phyloP scores from a whole-genome alignment of 805 yeast species.

The Pichia sporocuriosa region DNA sequence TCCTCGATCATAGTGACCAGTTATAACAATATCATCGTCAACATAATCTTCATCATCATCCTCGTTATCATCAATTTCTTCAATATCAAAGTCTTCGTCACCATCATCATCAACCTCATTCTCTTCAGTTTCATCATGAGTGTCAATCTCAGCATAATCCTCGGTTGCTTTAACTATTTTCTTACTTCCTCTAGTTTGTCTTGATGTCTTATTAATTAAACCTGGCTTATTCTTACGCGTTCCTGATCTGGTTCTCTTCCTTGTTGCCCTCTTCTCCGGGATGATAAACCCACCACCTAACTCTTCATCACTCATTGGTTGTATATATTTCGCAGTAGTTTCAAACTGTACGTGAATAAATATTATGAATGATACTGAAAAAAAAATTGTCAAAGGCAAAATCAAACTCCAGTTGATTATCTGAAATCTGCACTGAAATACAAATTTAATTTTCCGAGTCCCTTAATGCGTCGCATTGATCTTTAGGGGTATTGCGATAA shows the following conservation, averaged over 20 bases:
- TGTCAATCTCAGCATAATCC: constrained; percentile 2
- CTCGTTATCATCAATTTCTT: constrained; percentile 11
- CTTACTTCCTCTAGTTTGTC: background rate
- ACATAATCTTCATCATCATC: constrained; percentile 35
- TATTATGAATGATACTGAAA: background rate
- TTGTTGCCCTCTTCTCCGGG: background rate
- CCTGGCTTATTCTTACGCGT: constrained; percentile 3
- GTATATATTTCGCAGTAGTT: too few relatives aligned
- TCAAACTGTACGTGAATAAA: too few relatives aligned
- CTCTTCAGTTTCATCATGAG: constrained; percentile 12
- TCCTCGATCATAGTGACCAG: constrained; percentile 21
- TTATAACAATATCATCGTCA: constrained; percentile 34
- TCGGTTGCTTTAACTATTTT: background rate
- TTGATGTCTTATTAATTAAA: background rate
- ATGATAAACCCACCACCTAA: background rate
- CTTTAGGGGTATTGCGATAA: too few relatives aligned
- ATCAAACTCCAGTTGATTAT: too few relatives aligned
- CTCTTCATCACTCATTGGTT: too few relatives aligned
- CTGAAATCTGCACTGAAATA: too few relatives aligned
- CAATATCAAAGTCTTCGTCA: constrained; percentile 11
- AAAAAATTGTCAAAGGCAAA: too few relatives aligned
- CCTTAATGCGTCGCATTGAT: too few relatives aligned
- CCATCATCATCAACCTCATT: background rate
- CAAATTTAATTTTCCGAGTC: background rate
- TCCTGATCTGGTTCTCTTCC: constrained; percentile 4